Percentiles rank a stretch among this genome's conserved stretches.
phyloP scores from a whole-genome alignment of 2,329 filamentous ascomycete genomes.

The Verticillium klebahnii region DNA sequence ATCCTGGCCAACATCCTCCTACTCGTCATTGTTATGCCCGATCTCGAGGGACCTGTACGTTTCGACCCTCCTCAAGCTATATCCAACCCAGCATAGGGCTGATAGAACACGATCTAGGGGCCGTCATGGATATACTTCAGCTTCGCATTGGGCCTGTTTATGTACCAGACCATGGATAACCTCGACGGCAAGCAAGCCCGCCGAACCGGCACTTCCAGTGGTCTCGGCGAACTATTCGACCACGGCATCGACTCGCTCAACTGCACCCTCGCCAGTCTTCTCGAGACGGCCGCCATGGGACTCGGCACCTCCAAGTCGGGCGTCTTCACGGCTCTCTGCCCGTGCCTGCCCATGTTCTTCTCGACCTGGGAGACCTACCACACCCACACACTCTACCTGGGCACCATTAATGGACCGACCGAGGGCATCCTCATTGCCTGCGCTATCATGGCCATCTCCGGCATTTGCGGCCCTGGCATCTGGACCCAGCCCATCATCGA shows the following conservation, averaged over 20 bases:
- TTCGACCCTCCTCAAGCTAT: not conserved
- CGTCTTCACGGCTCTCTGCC: slow-evolving; percentile 85
- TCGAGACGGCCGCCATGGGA: slow-evolving; percentile 91
- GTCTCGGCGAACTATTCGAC: slow-evolving; percentile 93
- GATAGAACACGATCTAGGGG: slow-evolving; percentile 44
- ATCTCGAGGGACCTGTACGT: slow-evolving; percentile 81
- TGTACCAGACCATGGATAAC: slow-evolving; percentile 99
- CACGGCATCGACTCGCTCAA: slow-evolving; percentile 98
- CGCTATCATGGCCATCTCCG: slow-evolving; percentile 78
- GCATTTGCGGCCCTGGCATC: slow-evolving; percentile 81
- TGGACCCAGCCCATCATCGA: slow-evolving; percentile 75
- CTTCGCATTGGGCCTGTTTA: slow-evolving; percentile 93
- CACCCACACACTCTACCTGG: slow-evolving; percentile 93
- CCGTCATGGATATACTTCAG: slow-evolving; percentile 93
- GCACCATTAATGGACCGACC: slow-evolving; percentile 94
- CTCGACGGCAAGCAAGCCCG: slow-evolving; percentile 97
- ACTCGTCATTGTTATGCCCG: slow-evolving; percentile 77
- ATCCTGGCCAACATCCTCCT: slow-evolving; percentile 77
- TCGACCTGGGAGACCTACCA: slow-evolving; percentile 99
- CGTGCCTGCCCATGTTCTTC: slow-evolving; percentile 97
- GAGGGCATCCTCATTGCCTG: slow-evolving; percentile 91
- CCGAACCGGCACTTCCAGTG: slow-evolving; percentile 89
- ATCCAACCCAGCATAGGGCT: not conserved
- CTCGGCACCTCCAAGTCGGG: slow-evolving; percentile 79
- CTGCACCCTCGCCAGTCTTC: slow-evolving; percentile 86